These are phyloP conservation scores for Coniochaeta sp. DNA, from an alignment of 2,329 filamentous ascomycete genomes.

Conservation along the genomic window DNA sequence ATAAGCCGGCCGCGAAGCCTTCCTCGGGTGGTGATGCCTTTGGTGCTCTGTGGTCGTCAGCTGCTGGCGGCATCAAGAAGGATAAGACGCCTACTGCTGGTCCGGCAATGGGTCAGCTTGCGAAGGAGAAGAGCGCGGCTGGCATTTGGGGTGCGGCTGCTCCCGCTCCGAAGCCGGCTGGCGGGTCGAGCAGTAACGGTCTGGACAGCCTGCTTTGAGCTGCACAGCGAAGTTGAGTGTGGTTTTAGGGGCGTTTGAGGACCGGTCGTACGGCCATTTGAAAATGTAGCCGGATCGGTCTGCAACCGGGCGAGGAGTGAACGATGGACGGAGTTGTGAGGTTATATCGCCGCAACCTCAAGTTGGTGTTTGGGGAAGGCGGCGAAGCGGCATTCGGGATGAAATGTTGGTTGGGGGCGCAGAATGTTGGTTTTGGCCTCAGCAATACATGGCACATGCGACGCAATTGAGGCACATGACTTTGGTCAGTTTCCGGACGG, in stretches of 20 bases:
- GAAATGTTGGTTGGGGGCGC: neutral
- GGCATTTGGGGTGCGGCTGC: conserved; percentile 84
- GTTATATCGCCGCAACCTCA: neutral
- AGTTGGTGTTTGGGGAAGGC: neutral
- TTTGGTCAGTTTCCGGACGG: neutral
- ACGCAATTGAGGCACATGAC: neutral
- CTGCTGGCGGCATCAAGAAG: conserved; percentile 71
- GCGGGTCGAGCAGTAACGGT: conserved; percentile 23
- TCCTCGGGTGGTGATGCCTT: conserved; percentile 65
- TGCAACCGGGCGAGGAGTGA: neutral
- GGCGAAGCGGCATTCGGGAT: neutral
- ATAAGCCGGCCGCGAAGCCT: conserved; percentile 48
- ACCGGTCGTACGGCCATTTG: neutral
- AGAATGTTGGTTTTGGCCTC: neutral
- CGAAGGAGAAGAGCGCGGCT: conserved; percentile 95
- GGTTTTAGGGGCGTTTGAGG: conserved; percentile 15
- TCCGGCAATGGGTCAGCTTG: conserved; percentile 83
- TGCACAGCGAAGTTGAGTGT: neutral
- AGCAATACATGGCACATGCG: neutral
- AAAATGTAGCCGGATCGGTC: neutral
- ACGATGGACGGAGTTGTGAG: neutral
- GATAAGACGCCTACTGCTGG: conserved; percentile 51
- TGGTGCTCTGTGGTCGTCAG: conserved; percentile 75
- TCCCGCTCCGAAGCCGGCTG: conserved; percentile 23
- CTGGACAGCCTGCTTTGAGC: conserved; percentile 43